A percentile compares a stretch with the other conserved stretches of the same genome.
Evolutionary conservation across 352 stramenopile species (phyloP).

Genomic region (Aphanomyces cochlioides): DNA sequence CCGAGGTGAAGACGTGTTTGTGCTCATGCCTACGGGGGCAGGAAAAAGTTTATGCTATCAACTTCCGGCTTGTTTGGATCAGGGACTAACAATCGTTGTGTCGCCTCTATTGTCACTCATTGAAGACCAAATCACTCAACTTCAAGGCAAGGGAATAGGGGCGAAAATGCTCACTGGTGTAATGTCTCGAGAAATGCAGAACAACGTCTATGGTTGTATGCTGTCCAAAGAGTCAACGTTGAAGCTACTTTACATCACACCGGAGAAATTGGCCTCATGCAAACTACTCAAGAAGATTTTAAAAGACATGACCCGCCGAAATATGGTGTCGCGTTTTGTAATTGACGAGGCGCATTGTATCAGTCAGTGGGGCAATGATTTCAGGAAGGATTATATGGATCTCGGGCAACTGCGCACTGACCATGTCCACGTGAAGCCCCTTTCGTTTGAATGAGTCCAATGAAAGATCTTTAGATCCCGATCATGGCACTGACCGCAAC

Average conservation of each 20-base stretch:
- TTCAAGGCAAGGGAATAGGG: neutral
- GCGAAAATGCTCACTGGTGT: constrained; percentile 13
- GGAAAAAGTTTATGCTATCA: constrained; percentile 30
- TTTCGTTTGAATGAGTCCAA: neutral
- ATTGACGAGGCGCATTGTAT: constrained; percentile 42
- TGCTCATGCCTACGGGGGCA: constrained; percentile 28
- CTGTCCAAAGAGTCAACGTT: constrained; percentile 3
- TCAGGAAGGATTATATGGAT: constrained; percentile 36
- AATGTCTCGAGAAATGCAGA: constrained; percentile 11
- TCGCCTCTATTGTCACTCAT: constrained; percentile 30
- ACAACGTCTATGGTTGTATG: constrained; percentile 4
- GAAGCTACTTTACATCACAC: constrained; percentile 31
- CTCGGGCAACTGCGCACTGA: constrained; percentile 42
- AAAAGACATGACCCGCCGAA: neutral
- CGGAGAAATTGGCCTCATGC: constrained; percentile 18
- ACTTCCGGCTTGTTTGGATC: constrained; percentile 21
- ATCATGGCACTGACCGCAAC: constrained; percentile 34
- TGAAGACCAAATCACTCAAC: constrained; percentile 26
- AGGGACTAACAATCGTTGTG: constrained; percentile 27
- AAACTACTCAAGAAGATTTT: constrained; percentile 13
- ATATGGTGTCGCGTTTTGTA: constrained; percentile 30
- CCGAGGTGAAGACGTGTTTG: constrained; percentile 27
- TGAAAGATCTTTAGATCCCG: constrained; percentile 26
- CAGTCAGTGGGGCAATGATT: constrained; percentile 39
- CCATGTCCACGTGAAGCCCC: constrained; percentile 31